Evolutionary conservation across 2,329 filamentous ascomycete genomes (phyloP), one percentile per base, ranked within the genome.

Genomic region (Hypoxylon sp.): DNA sequence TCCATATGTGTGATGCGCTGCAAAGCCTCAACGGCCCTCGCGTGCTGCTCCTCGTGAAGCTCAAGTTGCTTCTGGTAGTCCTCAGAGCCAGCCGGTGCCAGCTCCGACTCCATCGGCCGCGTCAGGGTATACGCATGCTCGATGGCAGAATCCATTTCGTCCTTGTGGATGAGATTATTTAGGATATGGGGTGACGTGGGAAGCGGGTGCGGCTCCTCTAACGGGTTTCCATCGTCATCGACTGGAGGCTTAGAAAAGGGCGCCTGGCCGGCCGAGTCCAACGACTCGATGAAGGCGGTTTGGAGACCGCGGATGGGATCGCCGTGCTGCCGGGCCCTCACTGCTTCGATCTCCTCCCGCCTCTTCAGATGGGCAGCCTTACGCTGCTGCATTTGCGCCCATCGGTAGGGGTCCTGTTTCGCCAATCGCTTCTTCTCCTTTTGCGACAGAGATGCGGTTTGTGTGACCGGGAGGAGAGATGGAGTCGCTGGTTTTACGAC

Each of bases 241-340:
- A 76, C 70, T 1, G 71, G 67, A 24, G 80, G 76, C 36, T 72
- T 71, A 26, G 80, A 81, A 2, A 75, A 46, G 3, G 77, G 46
- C 1, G 75, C 77, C 70, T 87, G 85, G 55, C 84, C 85, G 20
- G 85, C 89, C 8, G 85, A 87, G 75, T 93, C 90, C 72, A 97
- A 89, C 2, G 93, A 94, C 79, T 93, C 86, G 73, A 97, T 81
- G 75, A 97, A 97, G 28, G 93, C 87, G 14, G 96, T 97, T 36
- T 85, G 80, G 64, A 89, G 84, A 75, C 95, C 96, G 72, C 90
- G 86, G 68, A 99, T 83, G 0, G 93, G 92, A 78, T 96, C 87
- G 52, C 95, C 95, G 70, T 90, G 83, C 46, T 84, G 84, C 48
- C 84, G 84, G 62, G 87, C 83, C 63, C 92, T 88, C 75, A 89